A percentile compares a stretch with the other conserved stretches of the same genome.
phyloP scores from a whole-genome alignment of 192 early-diverging fungal genomes.

The Obelidium mucronatum region DNA sequence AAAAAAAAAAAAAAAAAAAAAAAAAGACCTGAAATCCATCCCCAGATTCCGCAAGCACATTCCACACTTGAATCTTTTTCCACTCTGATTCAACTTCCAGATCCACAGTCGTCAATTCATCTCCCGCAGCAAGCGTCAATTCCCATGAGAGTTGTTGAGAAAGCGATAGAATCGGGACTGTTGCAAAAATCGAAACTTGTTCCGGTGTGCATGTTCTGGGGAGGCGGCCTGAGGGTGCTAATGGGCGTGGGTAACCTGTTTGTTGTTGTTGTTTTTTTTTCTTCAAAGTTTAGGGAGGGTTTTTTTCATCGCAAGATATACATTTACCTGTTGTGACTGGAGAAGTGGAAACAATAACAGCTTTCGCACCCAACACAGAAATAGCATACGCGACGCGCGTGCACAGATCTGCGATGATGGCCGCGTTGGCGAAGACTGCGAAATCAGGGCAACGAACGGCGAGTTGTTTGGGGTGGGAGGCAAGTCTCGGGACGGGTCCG shows the following conservation, averaged over 20 bases:
- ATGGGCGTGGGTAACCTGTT: slow-evolving; percentile 25
- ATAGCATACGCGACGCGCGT: slow-evolving; percentile 20
- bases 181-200: not conserved
- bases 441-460: slow-evolving; percentile 26
- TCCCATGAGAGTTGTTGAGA: slow-evolving; percentile 18
- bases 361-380: slow-evolving; percentile 5
- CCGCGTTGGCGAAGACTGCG: slow-evolving; percentile 2
- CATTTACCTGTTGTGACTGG: not conserved
- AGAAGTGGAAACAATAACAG: slow-evolving; percentile 10
- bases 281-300: not conserved
- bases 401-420: too few species aligned
- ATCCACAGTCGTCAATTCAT: not conserved
- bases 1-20: too few species aligned
- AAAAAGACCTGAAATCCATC: too few species aligned
- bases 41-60: slow-evolving; percentile 41
- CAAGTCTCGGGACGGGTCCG: too few species aligned
- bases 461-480: not conserved
- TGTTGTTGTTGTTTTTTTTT: not conserved
- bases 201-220: not conserved
- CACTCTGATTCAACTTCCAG: not conserved
- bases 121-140: not conserved
- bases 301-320: not conserved
- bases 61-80: slow-evolving; percentile 6
- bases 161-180: slow-evolving; percentile 13
- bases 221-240: slow-evolving; percentile 16